Percentiles rank a stretch among this genome's conserved stretches.
These are phyloP conservation scores for Candida pseudoglaebosa DNA, from an alignment of 805 yeast species.

Conservation along the genomic window DNA sequence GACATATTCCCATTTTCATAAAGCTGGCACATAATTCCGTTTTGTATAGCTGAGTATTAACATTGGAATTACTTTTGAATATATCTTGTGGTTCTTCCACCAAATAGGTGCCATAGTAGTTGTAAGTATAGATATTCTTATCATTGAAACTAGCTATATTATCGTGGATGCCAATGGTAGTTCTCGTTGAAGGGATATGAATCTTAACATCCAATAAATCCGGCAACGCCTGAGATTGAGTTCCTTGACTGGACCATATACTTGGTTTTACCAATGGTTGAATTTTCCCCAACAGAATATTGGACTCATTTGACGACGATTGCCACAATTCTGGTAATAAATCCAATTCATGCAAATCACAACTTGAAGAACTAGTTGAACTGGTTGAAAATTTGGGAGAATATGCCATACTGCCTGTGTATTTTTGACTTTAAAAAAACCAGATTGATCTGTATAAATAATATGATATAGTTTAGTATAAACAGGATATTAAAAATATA, in stretches of 20 bases:
- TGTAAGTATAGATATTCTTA: slow-evolving; percentile 5
- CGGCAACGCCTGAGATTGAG: background rate
- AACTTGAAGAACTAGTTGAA: slow-evolving; percentile 9
- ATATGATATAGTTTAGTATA: background rate
- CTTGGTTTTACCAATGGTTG: background rate
- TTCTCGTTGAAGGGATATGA: slow-evolving; percentile 1
- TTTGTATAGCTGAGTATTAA: slow-evolving; percentile 73
- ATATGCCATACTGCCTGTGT: too few relatives aligned
- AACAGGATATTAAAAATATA: too few relatives aligned
- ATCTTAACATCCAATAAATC: slow-evolving; percentile 4
- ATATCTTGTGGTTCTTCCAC: slow-evolving; percentile 9
- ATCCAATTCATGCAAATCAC: slow-evolving; percentile 13
- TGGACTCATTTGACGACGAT: slow-evolving; percentile 10
- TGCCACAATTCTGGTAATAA: slow-evolving; percentile 19
- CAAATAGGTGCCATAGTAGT: slow-evolving; percentile 5
- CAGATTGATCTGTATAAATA: too few relatives aligned
- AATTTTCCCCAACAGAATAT: slow-evolving; percentile 2
- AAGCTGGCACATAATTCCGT: slow-evolving; percentile 86
- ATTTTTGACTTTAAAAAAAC: too few relatives aligned
- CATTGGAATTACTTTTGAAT: slow-evolving; percentile 14
- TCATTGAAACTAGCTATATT: slow-evolving; percentile 11
- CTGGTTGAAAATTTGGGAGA: slow-evolving; percentile 3
- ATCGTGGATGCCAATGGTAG: slow-evolving; percentile 2
- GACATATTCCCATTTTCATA: slow-evolving; percentile 65
- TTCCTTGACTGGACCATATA: slow-evolving; percentile 2